Conservation (phyloP, 305 asterid species). For the Lippia alba region DNA sequence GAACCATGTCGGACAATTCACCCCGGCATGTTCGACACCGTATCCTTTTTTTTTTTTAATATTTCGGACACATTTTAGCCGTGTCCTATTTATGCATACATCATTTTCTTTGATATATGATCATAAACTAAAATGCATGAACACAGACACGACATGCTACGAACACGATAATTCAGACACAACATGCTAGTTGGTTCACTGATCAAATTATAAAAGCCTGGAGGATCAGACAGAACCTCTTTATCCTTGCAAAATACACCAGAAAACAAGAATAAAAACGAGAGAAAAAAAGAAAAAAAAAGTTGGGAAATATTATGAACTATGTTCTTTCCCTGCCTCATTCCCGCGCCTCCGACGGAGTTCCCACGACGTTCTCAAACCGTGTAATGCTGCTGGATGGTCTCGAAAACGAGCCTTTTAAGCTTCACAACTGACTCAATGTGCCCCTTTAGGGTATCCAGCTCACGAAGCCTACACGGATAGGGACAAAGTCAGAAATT, state of each 20-base stretch:
- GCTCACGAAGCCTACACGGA: conserved; percentile 52
- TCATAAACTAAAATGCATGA: no score
- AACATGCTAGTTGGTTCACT: no score
- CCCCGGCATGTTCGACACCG: no score
- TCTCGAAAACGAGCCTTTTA: conserved; percentile 56
- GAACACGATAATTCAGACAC: no score
- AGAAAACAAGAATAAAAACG: conserved; percentile 3
- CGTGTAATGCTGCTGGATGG: conserved; percentile 59
- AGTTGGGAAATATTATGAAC: background rate
- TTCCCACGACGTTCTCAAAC: conserved; percentile 35
- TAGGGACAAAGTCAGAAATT: background rate
- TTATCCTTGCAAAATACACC: background rate
- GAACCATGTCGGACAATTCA: no score
- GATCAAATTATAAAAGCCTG: no score
- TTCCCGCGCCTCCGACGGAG: background rate
- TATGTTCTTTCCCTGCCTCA: conserved; percentile 20
- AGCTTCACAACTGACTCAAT: conserved; percentile 63
- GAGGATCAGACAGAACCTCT: background rate
- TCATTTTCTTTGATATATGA: no score
- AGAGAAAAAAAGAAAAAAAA: background rate
- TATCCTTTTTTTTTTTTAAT: no score
- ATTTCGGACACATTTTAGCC: no score
- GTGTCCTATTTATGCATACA: no score
- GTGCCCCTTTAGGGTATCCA: conserved; percentile 60
- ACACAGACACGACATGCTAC: no score